Conservation (phyloP, 371 early-diverging fungal genomes). For the Mucor saturninus region DNA sequence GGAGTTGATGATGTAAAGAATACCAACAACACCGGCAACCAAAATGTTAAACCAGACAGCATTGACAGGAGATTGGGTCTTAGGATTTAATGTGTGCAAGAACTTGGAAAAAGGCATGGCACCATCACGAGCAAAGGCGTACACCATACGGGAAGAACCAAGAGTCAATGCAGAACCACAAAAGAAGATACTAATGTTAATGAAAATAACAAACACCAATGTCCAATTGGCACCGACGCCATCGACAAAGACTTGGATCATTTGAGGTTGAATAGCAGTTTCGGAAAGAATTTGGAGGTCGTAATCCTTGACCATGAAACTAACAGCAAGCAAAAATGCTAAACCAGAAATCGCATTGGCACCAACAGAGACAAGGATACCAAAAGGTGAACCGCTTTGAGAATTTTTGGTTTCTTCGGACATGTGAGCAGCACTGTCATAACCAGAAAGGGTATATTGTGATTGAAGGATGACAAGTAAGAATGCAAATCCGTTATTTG, state of each 20-base stretch:
- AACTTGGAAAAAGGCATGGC: constrained; percentile 54
- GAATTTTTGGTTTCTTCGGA: constrained; percentile 76
- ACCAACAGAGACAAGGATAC: constrained; percentile 65
- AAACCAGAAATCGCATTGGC: constrained; percentile 63
- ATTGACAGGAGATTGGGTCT: constrained; percentile 47
- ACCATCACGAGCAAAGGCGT: constrained; percentile 79
- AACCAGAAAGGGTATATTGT: constrained; percentile 72
- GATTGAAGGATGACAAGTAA: constrained; percentile 61
- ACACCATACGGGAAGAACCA: constrained; percentile 74
- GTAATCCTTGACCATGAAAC: constrained; percentile 61
- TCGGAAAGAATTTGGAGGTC: constrained; percentile 45
- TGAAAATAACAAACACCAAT: constrained; percentile 61
- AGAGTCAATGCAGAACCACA: constrained; percentile 59
- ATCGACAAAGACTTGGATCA: constrained; percentile 68
- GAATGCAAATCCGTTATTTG: constrained; percentile 54
- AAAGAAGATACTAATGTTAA: constrained; percentile 61
- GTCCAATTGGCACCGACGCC: constrained; percentile 60
- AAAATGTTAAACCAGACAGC: constrained; percentile 55
- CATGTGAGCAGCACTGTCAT: constrained; percentile 78
- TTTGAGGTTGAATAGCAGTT: constrained; percentile 57
- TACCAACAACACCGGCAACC: constrained; percentile 39
- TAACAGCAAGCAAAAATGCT: constrained; percentile 58
- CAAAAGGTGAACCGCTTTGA: constrained; percentile 59
- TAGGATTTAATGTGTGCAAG: constrained; percentile 36
- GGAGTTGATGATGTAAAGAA: constrained; percentile 41